These are phyloP conservation scores for Sodiomyces alkalinus DNA, from an alignment of 2,329 filamentous ascomycete genomes.

Conservation along the genomic window DNA sequence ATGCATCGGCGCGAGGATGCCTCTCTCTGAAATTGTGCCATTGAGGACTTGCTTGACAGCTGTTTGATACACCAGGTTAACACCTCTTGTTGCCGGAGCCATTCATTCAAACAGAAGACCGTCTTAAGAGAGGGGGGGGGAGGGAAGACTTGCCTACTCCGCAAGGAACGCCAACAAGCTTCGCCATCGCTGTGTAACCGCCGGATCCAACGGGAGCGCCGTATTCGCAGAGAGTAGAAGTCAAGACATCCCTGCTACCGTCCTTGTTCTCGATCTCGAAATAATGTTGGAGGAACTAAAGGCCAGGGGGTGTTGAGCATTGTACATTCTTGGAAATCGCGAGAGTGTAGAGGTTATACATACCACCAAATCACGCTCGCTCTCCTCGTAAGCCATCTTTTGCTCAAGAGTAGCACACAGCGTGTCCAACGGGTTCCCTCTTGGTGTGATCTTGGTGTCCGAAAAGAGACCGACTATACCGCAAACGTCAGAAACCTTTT, in stretches of 20 bases:
- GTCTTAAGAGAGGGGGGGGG: too few relatives aligned
- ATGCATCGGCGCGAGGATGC: slow-evolving; percentile 64
- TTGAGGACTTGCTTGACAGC: slow-evolving; percentile 68
- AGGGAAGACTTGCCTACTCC: too few relatives aligned
- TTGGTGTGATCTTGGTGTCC: slow-evolving; percentile 51
- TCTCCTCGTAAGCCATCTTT: slow-evolving; percentile 79
- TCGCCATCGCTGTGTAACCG: slow-evolving; percentile 75
- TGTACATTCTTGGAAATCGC: slow-evolving; percentile 4
- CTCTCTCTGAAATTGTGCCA: slow-evolving; percentile 56
- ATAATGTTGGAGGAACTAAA: slow-evolving; percentile 65
- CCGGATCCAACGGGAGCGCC: slow-evolving; percentile 63
- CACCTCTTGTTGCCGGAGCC: too few relatives aligned
- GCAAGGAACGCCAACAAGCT: slow-evolving; percentile 58
- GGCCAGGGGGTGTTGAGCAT: too few relatives aligned
- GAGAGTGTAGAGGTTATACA: slow-evolving; percentile 8
- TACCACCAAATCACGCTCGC: slow-evolving; percentile 75
- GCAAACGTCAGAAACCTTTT: too few relatives aligned
- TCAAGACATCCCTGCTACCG: slow-evolving; percentile 60
- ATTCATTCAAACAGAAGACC: too few relatives aligned
- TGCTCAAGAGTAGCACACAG: slow-evolving; percentile 76
- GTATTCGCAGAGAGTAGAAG: slow-evolving; percentile 71
- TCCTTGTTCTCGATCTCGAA: slow-evolving; percentile 76
- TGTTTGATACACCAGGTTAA: too few relatives aligned
- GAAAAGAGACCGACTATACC: slow-evolving; percentile 54
- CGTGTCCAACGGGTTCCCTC: slow-evolving; percentile 75